Percentiles rank a stretch among this genome's conserved stretches.
These are phyloP conservation scores for Debaryomyces singareniensis DNA, from an alignment of 1,139 yeast genomes.

Conservation along the genomic window DNA sequence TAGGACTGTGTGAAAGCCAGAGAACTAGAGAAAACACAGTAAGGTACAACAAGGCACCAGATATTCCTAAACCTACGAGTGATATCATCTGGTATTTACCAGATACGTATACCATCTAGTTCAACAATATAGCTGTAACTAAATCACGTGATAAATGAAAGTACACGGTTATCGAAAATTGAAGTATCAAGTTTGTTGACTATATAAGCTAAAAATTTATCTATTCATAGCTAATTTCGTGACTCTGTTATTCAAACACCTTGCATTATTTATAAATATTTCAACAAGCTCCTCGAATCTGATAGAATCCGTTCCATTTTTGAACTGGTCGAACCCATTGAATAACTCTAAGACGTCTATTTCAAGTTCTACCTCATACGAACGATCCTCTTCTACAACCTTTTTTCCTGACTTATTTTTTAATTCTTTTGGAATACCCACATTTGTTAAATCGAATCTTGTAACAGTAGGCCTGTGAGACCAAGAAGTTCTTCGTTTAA, in stretches of 20 bases:
- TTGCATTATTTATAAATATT: slow-evolving; percentile 66
- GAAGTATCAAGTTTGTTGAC: too few species aligned
- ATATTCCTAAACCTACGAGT: too few species aligned
- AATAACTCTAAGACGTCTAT: slow-evolving; percentile 60
- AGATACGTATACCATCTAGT: too few species aligned
- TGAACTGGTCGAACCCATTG: slow-evolving; percentile 50
- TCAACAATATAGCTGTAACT: too few species aligned
- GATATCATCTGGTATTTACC: too few species aligned
- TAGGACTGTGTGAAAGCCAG: slow-evolving; percentile 57
- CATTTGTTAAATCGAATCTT: slow-evolving; percentile 64
- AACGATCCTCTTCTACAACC: slow-evolving; percentile 33
- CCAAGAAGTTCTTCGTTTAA: slow-evolving; percentile 59
- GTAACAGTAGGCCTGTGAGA: slow-evolving; percentile 66
- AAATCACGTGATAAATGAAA: too few species aligned
- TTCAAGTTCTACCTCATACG: slow-evolving; percentile 66
- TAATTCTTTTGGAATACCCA: slow-evolving; percentile 41
- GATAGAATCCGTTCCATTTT: slow-evolving; percentile 46
- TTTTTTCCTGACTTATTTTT: slow-evolving; percentile 36
- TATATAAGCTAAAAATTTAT: too few species aligned
- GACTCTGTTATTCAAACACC: slow-evolving; percentile 42
- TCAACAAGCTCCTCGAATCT: slow-evolving; percentile 68
- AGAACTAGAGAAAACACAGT: slow-evolving; percentile 17
- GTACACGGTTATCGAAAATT: too few species aligned
- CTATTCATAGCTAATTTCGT: slow-evolving; percentile 29
- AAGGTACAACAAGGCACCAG: slow-evolving; percentile 2